Base-by-base conservation (phyloP, 192 early-diverging fungal species). In the Lobosporangium transversale region DNA sequence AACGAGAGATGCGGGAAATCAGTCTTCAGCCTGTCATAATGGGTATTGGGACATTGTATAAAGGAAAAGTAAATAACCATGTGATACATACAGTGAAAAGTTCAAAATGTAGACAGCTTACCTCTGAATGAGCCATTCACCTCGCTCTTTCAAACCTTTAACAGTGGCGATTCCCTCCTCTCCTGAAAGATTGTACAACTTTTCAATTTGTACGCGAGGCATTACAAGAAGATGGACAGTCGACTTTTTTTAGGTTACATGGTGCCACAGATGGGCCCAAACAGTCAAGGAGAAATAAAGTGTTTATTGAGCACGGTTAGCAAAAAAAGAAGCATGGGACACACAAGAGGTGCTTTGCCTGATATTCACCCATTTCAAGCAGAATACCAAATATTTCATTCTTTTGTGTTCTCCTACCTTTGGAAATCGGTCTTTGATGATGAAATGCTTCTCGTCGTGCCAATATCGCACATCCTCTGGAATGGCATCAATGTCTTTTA, bases 401-500 rank as follows among this genome's bases (percentile, higher is more conserved):
- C 12, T 8, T 14, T 23, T 1, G 11, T 29, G 3, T 26, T 33
- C 14, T 53, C 48, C 48, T 55, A 66, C 80, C 78, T 88, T 87
- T 8, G 88, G 84, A 57, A 64, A 91, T 44, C 80, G 71, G 48
- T 91, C 89, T n/a, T 44, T 53, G 31, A 89, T 80, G 20, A 87
- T 75, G 18, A 91, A 82, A 27, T 79, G 23, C 0, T 75, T 68
- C 12, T 62, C 65, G n/a, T 86, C 79, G 47, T 78, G 79, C 68
- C 53, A 57, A 32, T 83, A 68, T 8, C 81, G 67, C 35, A 63
- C 54, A 11, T 78, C 51, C 35, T 60, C 26, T 17, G 74, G 59
- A 37, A 83, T 80, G 44, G 35, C 48, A 10, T 81, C 80, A 21
- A 85, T 82, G 18, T 69, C 14, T 15, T 65, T 45, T 35, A 75